phyloP scores from a whole-genome alignment of 169 alveolate species.

The Plasmodium vivax region DNA sequence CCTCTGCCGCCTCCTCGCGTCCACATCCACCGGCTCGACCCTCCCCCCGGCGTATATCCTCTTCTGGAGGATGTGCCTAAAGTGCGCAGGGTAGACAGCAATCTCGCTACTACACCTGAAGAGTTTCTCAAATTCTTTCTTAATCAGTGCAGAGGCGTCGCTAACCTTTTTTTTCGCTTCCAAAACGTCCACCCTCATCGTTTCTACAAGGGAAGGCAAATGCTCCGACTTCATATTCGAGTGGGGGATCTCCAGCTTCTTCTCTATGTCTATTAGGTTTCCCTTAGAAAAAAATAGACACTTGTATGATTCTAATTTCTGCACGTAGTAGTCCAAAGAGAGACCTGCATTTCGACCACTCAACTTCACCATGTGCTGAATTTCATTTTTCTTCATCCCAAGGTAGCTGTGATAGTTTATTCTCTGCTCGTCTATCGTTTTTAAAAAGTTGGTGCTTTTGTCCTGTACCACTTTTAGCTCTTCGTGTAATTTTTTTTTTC shows the following conservation, averaged over 20 bases:
- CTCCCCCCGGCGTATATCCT: slow-evolving; percentile 1
- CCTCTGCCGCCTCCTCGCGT: slow-evolving; percentile 7
- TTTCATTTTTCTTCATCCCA: slow-evolving; percentile 62
- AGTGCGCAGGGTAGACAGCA: slow-evolving; percentile 70
- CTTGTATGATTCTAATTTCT: slow-evolving; percentile 67
- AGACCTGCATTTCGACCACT: slow-evolving; percentile 71
- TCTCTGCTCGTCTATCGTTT: slow-evolving; percentile 63
- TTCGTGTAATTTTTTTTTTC: slow-evolving; percentile 28
- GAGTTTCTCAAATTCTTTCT: slow-evolving; percentile 34
- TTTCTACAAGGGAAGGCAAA: slow-evolving; percentile 10
- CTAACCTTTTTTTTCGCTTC: slow-evolving; percentile 21
- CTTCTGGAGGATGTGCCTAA: slow-evolving; percentile 26
- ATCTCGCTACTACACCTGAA: slow-evolving; percentile 26
- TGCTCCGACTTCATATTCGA: slow-evolving; percentile 57
- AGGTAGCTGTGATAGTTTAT: slow-evolving; percentile 41
- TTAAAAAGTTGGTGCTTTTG: slow-evolving; percentile 47
- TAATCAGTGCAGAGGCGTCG: slow-evolving; percentile 4
- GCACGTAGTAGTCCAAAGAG: slow-evolving; percentile 47
- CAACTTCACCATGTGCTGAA: slow-evolving; percentile 58
- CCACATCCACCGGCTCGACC: background rate
- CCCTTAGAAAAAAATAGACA: slow-evolving; percentile 64
- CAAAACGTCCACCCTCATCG: background rate
- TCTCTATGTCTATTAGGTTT: slow-evolving; percentile 62
- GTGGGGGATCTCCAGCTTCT: slow-evolving; percentile 56
- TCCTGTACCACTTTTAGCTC: slow-evolving; percentile 46